Evolutionary conservation across 2,329 filamentous ascomycete genomes (phyloP).

Genomic region (Stromatinia cepivora): DNA sequence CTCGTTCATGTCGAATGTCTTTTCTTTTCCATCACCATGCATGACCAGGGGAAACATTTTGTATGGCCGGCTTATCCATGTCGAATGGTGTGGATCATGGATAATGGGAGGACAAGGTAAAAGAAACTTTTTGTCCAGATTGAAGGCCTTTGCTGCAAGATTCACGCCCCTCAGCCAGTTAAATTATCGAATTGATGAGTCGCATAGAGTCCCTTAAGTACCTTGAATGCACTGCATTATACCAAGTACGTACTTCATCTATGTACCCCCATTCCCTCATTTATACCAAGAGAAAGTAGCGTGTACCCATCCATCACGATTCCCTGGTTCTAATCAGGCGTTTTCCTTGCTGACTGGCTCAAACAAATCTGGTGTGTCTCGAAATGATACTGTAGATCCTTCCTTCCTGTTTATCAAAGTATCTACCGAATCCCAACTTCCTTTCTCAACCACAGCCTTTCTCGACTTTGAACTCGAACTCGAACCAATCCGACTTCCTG

Average conservation of each 20-base stretch:
- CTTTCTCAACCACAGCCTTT: constrained; percentile 7
- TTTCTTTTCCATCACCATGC: constrained; percentile 18
- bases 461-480: neutral
- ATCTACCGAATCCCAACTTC: constrained; percentile 4
- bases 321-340: constrained; percentile 6
- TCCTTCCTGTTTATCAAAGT: constrained; percentile 9
- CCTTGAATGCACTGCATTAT: neutral
- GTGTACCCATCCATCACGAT: neutral
- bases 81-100: constrained; percentile 5
- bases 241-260: neutral
- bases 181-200: constrained; percentile 8
- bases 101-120: constrained; percentile 4
- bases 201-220: neutral
- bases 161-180: constrained; percentile 9
- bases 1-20: neutral
- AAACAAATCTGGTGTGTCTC: neutral
- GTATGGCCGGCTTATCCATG: neutral
- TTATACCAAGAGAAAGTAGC: neutral
- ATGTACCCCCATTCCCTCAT: constrained; percentile 12
- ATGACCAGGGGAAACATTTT: constrained; percentile 12
- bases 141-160: constrained; percentile 12
- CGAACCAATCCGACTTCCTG: neutral
- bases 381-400: constrained; percentile 4
- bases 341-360: neutral
- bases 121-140: constrained; percentile 13